Base-by-base conservation (phyloP, 768 basidiomycete species). In the Galerina marginata region DNA sequence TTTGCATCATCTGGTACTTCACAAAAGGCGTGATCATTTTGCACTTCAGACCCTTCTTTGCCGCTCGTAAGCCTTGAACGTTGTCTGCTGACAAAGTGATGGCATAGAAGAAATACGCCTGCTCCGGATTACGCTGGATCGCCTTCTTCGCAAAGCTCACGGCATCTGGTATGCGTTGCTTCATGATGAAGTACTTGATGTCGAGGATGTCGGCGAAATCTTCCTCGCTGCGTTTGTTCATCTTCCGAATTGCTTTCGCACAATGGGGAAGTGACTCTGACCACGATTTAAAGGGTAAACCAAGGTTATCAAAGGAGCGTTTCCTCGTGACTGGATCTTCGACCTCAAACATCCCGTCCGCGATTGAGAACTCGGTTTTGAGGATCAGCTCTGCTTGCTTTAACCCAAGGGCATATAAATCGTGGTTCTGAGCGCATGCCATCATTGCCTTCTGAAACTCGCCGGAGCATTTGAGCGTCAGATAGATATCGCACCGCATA, bases 31-130 rank as follows among this genome's bases (percentile, higher is more conserved):
- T 81, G 12, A 77, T 80, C 14, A 76, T 68, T 59, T 78, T 79
- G 74, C 84, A 83, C 67, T 85, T 87, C 65, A 89, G 61, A 1
- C 88, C 88, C 67, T 89, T 85, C 77, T 89, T 89, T 61, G 86
- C 83, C 0, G 81, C 85, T 7, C 85, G 80, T 25, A 90, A 74
- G 1, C 85, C 87, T n/a, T 79, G 76, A 6, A 78, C 74, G 42
- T 74, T 67, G 60, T 88, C 77, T 1, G 77, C 71, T 0, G 79
- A 77, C 26, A 89, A 74, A 0, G 83, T 81, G 59, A 87, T 77
- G 16, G 82, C 83, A 60, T 90, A 88, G 60, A 88, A 86, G 69
- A 83, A 88, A 69, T 89, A 90, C 3, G 84, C 84, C 25, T 83
- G 77, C 20, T 83, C 75, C 2, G 88, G 87, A 61, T 80, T 87